Conservation (phyloP, 805 yeast genomes). For the Teunomyces stri region DNA sequence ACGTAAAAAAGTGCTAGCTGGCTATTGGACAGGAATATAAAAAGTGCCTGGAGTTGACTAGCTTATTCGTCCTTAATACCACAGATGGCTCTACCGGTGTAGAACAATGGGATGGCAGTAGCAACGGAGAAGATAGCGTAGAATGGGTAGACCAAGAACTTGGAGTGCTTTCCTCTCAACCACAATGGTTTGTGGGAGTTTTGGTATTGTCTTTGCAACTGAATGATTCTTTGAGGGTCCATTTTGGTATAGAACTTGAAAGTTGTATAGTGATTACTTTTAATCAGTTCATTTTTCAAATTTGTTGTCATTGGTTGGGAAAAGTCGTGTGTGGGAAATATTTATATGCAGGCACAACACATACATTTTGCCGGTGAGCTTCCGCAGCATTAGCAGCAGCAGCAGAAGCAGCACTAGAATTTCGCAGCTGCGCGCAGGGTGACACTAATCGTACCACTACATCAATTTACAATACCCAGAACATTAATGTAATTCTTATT, state of each 20-base stretch:
- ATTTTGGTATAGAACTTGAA: slow-evolving; percentile 16
- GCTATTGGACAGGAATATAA: neutral
- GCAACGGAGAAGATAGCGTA: slow-evolving; percentile 69
- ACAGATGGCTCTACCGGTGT: slow-evolving; percentile 66
- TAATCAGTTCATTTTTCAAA: slow-evolving; percentile 16
- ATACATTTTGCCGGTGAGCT: no score
- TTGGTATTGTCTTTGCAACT: slow-evolving; percentile 45
- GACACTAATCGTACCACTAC: neutral
- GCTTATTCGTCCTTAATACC: slow-evolving; percentile 55
- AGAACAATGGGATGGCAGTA: slow-evolving; percentile 63
- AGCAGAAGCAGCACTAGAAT: neutral
- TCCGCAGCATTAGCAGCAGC: neutral
- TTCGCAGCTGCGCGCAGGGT: neutral
- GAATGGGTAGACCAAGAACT: slow-evolving; percentile 73
- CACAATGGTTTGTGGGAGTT: slow-evolving; percentile 41
- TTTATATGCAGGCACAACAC: neutral
- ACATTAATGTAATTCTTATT: no score
- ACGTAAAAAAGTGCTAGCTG: neutral
- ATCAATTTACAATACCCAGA: neutral
- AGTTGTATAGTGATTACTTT: neutral
- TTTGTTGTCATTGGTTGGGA: slow-evolving; percentile 4
- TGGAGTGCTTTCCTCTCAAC: slow-evolving; percentile 51
- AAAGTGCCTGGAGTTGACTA: neutral
- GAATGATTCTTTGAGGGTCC: slow-evolving; percentile 49
- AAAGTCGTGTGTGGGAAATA: neutral